Percentiles rank a stretch among this genome's conserved stretches.
Evolutionary conservation across 371 early-diverging fungal genomes (phyloP).

Genomic region (Saksenaea vasiformis): DNA sequence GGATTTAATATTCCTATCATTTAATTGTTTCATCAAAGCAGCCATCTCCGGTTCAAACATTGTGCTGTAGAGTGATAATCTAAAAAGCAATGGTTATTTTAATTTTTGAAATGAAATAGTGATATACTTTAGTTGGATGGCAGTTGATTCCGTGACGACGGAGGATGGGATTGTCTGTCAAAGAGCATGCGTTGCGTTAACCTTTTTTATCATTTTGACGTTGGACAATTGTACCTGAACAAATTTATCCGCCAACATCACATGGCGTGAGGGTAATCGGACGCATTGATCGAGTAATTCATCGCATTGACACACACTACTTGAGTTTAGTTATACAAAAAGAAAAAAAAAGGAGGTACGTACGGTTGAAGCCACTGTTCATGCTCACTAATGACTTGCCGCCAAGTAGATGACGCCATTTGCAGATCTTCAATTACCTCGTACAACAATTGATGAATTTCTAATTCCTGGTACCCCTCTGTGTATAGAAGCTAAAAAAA

Average conservation of each 20-base stretch:
- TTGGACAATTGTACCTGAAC: conserved; percentile 11
- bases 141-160: background rate
- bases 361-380: conserved; percentile 6
- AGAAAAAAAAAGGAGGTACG: background rate
- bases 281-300: conserved; percentile 11
- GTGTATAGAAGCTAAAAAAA: conserved; percentile 15
- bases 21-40: conserved; percentile 11
- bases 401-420: conserved; percentile 17
- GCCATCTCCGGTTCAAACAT: conserved; percentile 17
- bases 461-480: conserved; percentile 18
- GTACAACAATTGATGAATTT: conserved; percentile 16
- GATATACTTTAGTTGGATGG: conserved; percentile 10
- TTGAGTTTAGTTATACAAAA: too few species aligned
- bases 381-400: background rate
- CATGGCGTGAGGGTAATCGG: conserved; percentile 5
- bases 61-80: conserved; percentile 12
- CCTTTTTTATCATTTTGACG: background rate
- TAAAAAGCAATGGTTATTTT: background rate
- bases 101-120: background rate
- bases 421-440: conserved; percentile 17
- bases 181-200: background rate
- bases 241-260: conserved; percentile 12
- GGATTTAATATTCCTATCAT: background rate
- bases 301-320: conserved; percentile 11
- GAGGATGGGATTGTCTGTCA: conserved; percentile 7